Evolutionary conservation across 768 basidiomycete genomes (phyloP).

Genomic region (Termitomyces titanicus): DNA sequence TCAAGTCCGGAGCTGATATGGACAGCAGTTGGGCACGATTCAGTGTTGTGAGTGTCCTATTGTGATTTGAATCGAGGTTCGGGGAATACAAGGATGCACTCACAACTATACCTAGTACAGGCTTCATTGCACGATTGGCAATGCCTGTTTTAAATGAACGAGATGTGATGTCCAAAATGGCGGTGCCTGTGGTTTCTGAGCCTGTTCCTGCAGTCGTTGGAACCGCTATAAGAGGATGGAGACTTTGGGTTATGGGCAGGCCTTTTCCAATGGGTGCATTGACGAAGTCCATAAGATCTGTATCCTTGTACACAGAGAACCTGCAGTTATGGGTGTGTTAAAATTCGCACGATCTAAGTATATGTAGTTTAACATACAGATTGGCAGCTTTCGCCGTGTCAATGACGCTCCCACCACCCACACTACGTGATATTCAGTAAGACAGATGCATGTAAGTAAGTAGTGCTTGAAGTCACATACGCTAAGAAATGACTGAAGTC

Average conservation of each 20-base stretch:
- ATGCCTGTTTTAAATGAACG: slow-evolving; percentile 96
- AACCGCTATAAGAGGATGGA: slow-evolving; percentile 85
- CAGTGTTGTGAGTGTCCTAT: slow-evolving; percentile 85
- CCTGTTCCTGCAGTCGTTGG: slow-evolving; percentile 80
- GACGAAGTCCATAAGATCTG: slow-evolving; percentile 93
- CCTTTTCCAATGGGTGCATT: slow-evolving; percentile 96
- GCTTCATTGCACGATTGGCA: slow-evolving; percentile 87
- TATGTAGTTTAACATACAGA: slow-evolving; percentile 48
- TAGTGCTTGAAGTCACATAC: slow-evolving; percentile 38
- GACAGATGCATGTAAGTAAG: background rate
- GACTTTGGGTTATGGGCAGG: slow-evolving; percentile 66
- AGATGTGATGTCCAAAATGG: slow-evolving; percentile 91
- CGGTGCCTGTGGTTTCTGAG: slow-evolving; percentile 92
- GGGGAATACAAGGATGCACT: slow-evolving; percentile 8
- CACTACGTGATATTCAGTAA: slow-evolving; percentile 36
- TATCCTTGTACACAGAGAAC: slow-evolving; percentile 88
- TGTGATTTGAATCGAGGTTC: background rate
- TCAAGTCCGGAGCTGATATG: slow-evolving; percentile 95
- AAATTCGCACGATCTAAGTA: background rate
- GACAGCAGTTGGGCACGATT: slow-evolving; percentile 85
- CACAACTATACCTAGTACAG: slow-evolving; percentile 76
- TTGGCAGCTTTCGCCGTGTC: slow-evolving; percentile 97
- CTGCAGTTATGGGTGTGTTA: slow-evolving; percentile 29
- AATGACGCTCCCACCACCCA: slow-evolving; percentile 93
- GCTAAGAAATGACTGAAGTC: slow-evolving; percentile 94